Percentiles rank a stretch among this genome's conserved stretches.
Evolutionary conservation across 768 basidiomycete genomes (phyloP).

Genomic region (Leccinum disarticulatum): DNA sequence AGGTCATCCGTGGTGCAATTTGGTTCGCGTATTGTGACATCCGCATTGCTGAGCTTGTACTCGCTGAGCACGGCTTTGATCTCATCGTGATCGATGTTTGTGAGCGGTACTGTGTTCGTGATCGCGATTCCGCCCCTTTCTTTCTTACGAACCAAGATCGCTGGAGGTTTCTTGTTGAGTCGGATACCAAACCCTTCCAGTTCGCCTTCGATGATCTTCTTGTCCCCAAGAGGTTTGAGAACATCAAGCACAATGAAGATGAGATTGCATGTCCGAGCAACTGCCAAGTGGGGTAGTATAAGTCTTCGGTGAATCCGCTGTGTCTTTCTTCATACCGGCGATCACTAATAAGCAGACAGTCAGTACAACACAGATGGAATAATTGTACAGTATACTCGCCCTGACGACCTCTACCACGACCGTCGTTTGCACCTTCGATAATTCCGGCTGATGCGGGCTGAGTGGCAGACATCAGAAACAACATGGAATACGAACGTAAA

Average conservation of each 20-base stretch:
- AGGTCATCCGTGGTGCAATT: conserved; percentile 93
- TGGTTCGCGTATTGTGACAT: conserved; percentile 90
- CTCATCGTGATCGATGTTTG: conserved; percentile 93
- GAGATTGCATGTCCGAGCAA: conserved; percentile 96
- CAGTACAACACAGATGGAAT: conserved; percentile 21
- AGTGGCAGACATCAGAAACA: conserved; percentile 5
- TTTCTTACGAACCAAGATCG: conserved; percentile 79
- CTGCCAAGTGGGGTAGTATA: conserved; percentile 39
- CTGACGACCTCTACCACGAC: conserved; percentile 94
- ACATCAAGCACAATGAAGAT: conserved; percentile 99
- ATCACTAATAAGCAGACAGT: conserved; percentile 48
- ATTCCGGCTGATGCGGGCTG: conserved; percentile 71
- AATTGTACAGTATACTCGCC: conserved; percentile 42
- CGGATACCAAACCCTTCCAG: conserved; percentile 98
- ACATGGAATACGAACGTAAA: conserved; percentile 58
- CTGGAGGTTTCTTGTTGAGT: conserved; percentile 91
- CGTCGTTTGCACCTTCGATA: conserved; percentile 96
- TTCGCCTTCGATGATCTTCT: conserved; percentile 86
- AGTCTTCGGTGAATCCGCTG: conserved; percentile 3
- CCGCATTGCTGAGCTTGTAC: conserved; percentile 86
- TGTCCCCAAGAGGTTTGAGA: conserved; percentile 95
- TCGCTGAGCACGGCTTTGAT: conserved; percentile 94
- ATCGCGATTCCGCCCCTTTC: conserved; percentile 92
- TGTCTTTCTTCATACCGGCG: conserved; percentile 54
- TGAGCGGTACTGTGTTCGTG: conserved; percentile 95